Base-by-base conservation (phyloP, 2,329 filamentous ascomycete species). In the Tolypocladium album region DNA sequence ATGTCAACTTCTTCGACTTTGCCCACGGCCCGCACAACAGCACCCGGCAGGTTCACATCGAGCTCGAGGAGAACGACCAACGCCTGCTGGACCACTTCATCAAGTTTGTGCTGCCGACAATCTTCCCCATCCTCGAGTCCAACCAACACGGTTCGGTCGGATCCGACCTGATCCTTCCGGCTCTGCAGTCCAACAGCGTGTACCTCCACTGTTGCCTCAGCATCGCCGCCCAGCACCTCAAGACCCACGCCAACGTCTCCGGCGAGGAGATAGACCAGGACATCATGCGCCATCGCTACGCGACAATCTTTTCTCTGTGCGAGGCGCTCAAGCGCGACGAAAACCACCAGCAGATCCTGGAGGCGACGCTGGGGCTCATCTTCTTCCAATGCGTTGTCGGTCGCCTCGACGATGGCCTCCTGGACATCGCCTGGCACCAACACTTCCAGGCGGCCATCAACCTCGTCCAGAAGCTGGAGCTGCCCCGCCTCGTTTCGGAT, bases 201-300 rank as follows among this genome's bases (percentile, higher is more conserved):
- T 99, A 97, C 74, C 82, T 97, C 39, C 92, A 97, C 79, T 97
- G 92, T 78, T 97, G 93, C 76, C 80, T 99, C 63, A 95, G 91
- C 79, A 91, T 95, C 62, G 87, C 94, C 11, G 93, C 92, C 2
- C 90, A 95, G 70, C 94, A 99, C 76, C 85, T 90, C 75, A 97
- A 97, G 79, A 89, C 88, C 0, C 82, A 86, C 70, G 67, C 63
- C 58, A 81, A 83, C 60, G 75, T 88, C 8, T 76, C 82, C 56
- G 83, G 81, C 58, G 88, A 91, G 60, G 86, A 92, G 68, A 87
- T 96, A 60, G 91, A 97, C 74, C 83, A 87, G 64, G 92, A 97
- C 71, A 95, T 97, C 70, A 88, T 96, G 83, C 87, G 90, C 67
- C 93, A 97, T 74, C 88, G 92, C 62, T 95, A 89, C 72, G 87